Percentiles rank a stretch among this genome's conserved stretches.
Evolutionary conservation across 768 basidiomycete species (phyloP).

Genomic region (Lactifluus piperatus): DNA sequence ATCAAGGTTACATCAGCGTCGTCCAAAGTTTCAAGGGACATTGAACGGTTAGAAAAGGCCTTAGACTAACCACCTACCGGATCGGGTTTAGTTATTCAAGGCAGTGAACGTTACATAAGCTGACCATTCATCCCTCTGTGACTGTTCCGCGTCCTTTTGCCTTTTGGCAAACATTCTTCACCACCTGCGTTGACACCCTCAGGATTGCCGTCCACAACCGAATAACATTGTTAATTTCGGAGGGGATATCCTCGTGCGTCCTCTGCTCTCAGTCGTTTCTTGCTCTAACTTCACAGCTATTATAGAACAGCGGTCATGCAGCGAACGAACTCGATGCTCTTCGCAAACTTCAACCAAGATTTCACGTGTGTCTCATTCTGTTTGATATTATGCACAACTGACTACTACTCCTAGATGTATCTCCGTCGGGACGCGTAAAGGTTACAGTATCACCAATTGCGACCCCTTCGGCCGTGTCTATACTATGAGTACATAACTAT

Average conservation of each 20-base stretch:
- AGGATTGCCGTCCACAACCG: background rate
- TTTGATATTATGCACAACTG: slow-evolving; percentile 1
- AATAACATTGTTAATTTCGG: background rate
- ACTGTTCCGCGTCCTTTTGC: background rate
- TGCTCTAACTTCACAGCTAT: background rate
- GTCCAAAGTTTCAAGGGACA: background rate
- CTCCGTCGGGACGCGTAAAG: slow-evolving; percentile 89
- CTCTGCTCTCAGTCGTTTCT: background rate
- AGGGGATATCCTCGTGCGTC: background rate
- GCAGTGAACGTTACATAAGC: slow-evolving; percentile 11
- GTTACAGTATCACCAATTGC: slow-evolving; percentile 96
- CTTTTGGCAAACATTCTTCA: background rate
- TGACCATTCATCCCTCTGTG: background rate
- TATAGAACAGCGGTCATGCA: slow-evolving; percentile 10
- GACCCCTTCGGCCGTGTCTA: slow-evolving; percentile 97
- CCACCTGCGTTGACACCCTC: background rate
- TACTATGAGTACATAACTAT: slow-evolving; percentile 70
- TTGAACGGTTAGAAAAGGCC: too few species aligned
- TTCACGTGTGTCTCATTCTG: slow-evolving; percentile 56
- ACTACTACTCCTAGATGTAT: slow-evolving; percentile 50
- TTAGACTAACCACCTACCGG: too few species aligned
- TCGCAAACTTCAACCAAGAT: slow-evolving; percentile 97
- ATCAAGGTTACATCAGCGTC: background rate
- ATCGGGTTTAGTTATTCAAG: too few species aligned
- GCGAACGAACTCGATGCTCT: slow-evolving; percentile 47